Evolutionary conservation across 257 asterid genomes (phyloP).

Genomic region (Lycium barbarum): DNA sequence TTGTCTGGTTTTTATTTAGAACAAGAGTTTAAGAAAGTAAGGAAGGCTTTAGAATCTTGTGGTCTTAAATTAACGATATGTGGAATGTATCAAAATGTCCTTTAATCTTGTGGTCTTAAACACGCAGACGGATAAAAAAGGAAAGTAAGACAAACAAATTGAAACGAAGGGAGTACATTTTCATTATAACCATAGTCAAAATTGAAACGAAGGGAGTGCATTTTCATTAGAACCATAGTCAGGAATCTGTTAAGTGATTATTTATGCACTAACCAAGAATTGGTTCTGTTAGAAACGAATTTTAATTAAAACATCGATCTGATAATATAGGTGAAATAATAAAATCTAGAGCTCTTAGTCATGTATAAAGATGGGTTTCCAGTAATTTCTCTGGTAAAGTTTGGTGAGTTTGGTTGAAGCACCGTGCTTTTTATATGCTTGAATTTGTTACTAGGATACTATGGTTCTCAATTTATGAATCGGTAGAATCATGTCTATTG

Average conservation of each 20-base stretch:
- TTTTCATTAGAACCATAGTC: neutral
- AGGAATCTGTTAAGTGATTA: neutral
- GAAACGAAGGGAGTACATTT: no score
- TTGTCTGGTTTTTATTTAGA: no score
- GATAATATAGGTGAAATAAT: neutral
- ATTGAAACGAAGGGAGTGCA: no score
- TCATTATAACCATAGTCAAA: neutral
- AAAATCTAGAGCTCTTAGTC: neutral
- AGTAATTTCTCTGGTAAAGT: neutral
- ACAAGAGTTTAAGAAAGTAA: no score
- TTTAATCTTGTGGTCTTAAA: no score
- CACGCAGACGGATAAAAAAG: no score
- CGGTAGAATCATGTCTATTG: neutral
- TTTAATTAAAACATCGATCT: neutral
- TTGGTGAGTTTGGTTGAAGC: neutral
- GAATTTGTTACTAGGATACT: neutral
- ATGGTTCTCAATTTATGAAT: neutral
- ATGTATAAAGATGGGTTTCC: neutral
- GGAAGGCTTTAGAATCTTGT: no score
- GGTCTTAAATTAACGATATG: no score
- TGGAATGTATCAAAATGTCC: no score
- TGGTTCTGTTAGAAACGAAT: neutral
- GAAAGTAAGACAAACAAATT: no score
- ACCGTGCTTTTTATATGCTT: neutral
- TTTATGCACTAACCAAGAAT: neutral